Percentiles rank a stretch among this genome's conserved stretches.
Evolutionary conservation across 352 stramenopile species (phyloP).

Genomic region (Phytophthora fragariae): DNA sequence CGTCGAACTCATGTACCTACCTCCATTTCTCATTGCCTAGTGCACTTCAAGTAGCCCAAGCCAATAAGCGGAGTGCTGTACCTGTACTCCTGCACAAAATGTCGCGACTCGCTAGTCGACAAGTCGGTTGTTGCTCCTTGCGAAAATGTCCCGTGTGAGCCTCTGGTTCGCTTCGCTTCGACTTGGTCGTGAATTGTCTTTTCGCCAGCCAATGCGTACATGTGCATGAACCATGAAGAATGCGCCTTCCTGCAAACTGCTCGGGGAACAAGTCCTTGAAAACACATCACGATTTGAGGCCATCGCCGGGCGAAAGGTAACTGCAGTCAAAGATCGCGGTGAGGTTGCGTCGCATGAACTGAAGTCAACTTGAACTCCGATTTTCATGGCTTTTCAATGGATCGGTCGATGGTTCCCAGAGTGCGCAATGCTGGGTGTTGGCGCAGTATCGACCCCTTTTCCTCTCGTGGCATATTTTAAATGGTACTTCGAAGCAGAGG

Average conservation of each 20-base stretch:
- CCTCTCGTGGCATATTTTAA: no score
- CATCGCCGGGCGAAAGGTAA: constrained; percentile 1
- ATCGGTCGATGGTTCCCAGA: background rate
- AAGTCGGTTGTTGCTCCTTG: background rate
- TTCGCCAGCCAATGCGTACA: background rate
- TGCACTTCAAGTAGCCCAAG: background rate
- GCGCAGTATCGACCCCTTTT: no score
- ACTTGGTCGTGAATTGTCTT: background rate
- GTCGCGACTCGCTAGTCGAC: constrained; percentile 5
- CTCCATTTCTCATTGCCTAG: no score
- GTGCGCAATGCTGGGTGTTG: no score
- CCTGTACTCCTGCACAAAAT: background rate
- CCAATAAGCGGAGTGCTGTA: background rate
- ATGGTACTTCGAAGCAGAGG: no score
- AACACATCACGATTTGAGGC: constrained; percentile 11
- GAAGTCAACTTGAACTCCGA: constrained; percentile 10
- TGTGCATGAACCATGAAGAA: background rate
- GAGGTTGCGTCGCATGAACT: constrained; percentile 18
- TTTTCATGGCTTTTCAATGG: background rate
- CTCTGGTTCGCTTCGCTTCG: background rate
- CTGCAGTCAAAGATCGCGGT: constrained; percentile 13
- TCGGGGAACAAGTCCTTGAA: constrained; percentile 6
- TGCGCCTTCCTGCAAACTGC: constrained; percentile 2
- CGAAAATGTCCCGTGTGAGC: background rate
- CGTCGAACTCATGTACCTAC: background rate